Evolutionary conservation across 805 yeast species (phyloP).

Genomic region (Nakazawaea ishiwadae): DNA sequence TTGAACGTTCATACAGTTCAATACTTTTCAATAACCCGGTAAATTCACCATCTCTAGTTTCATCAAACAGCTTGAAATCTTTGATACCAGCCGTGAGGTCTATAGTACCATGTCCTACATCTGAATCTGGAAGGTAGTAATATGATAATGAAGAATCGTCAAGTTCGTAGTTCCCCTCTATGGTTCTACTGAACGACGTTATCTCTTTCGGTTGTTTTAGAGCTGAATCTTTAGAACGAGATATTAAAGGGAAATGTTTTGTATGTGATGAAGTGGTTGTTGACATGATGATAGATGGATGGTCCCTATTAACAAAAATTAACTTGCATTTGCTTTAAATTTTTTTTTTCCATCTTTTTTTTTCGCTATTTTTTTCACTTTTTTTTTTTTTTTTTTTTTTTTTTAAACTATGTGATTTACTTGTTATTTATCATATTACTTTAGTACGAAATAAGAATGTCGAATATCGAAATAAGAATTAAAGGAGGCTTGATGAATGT

Average conservation of each 20-base stretch:
- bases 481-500: too few species aligned
- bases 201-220: constrained; percentile 85
- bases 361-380: too few species aligned
- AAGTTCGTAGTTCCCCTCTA: constrained; percentile 46
- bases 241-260: constrained; percentile 30
- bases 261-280: constrained; percentile 8
- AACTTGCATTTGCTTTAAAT: too few species aligned
- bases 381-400: too few species aligned
- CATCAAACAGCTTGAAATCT: constrained; percentile 53
- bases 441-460: too few species aligned
- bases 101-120: constrained; percentile 48
- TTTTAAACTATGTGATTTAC: too few species aligned
- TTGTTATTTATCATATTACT: too few species aligned
- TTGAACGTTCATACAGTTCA: constrained; percentile 45
- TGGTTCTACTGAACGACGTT: constrained; percentile 57
- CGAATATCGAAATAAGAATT: too few species aligned
- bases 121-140: constrained; percentile 76
- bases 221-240: constrained; percentile 59
- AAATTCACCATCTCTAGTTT: constrained; percentile 52
- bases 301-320: not conserved
- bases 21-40: constrained; percentile 55
- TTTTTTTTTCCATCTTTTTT: too few species aligned
- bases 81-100: constrained; percentile 65
- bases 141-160: constrained; percentile 59
- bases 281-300: not conserved